Evolutionary conservation across 768 basidiomycete species (phyloP).

Genomic region (Russula compacta): DNA sequence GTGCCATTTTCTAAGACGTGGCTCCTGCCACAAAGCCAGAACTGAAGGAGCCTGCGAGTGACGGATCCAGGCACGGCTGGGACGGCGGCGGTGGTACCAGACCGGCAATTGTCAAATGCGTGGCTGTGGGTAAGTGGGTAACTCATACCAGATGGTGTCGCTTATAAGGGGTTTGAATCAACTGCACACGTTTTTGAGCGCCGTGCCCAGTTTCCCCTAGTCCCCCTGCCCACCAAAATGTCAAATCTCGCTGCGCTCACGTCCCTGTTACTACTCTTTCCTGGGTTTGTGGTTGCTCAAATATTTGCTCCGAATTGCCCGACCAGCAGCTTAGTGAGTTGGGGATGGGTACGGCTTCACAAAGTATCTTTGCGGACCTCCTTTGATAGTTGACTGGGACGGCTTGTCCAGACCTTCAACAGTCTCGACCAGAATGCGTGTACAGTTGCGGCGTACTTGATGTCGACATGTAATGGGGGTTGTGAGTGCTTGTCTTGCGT

Average conservation of each 20-base stretch:
- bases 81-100: background rate
- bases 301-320: conserved; percentile 7
- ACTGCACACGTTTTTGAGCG: background rate
- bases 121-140: background rate
- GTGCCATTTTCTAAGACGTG: too few relatives aligned
- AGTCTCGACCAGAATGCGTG: conserved; percentile 4
- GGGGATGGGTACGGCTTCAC: background rate
- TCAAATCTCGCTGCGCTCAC: background rate
- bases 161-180: background rate
- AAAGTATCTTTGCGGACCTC: background rate
- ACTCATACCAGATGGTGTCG: background rate
- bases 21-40: too few relatives aligned
- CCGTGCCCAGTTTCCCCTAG: background rate
- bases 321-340: background rate
- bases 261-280: background rate
- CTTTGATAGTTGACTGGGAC: background rate
- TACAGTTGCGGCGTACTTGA: background rate
- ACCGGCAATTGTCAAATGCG: background rate
- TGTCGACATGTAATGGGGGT: conserved; percentile 6
- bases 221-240: background rate
- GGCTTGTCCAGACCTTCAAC: background rate
- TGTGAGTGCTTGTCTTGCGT: background rate
- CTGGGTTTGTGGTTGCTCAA: background rate
- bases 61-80: background rate
- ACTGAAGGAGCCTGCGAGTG: background rate